Evolutionary conservation across 352 stramenopile species (phyloP).

Genomic region (Pythium periplocum): DNA sequence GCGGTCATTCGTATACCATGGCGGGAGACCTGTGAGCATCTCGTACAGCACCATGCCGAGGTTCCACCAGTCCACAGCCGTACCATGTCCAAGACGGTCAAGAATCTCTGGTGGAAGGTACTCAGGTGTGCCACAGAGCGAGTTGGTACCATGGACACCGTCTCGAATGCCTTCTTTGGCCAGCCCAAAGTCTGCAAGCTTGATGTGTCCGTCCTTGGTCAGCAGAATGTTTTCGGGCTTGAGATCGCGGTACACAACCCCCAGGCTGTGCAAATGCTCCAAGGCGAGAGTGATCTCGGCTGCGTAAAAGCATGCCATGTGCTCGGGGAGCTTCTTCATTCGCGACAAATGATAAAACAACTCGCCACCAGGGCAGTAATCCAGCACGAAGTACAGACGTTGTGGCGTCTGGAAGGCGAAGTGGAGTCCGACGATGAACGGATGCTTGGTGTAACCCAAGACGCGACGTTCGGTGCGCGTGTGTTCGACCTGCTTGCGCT

Average conservation of each 20-base stretch:
- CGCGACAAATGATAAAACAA: constrained; percentile 85
- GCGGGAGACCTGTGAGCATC: constrained; percentile 78
- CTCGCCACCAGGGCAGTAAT: constrained; percentile 86
- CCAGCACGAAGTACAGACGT: constrained; percentile 95
- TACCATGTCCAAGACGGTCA: constrained; percentile 76
- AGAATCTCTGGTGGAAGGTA: constrained; percentile 87
- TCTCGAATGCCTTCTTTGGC: constrained; percentile 77
- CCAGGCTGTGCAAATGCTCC: constrained; percentile 75
- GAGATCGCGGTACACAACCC: constrained; percentile 80
- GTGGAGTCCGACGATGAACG: constrained; percentile 86
- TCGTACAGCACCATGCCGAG: constrained; percentile 80
- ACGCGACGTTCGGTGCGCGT: constrained; percentile 84
- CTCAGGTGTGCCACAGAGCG: constrained; percentile 82
- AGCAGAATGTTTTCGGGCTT: constrained; percentile 77
- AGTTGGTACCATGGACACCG: constrained; percentile 64
- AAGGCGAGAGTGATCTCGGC: constrained; percentile 84
- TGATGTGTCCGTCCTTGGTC: constrained; percentile 78
- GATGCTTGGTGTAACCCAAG: constrained; percentile 75
- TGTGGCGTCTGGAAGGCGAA: constrained; percentile 88
- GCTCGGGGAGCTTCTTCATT: constrained; percentile 84
- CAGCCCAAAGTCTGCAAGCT: constrained; percentile 87
- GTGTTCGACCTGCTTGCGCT: constrained; percentile 87
- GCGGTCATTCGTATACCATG: constrained; percentile 87
- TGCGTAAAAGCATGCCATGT: constrained; percentile 87
- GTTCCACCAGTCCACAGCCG: constrained; percentile 93